Evolutionary conservation across 2,329 filamentous ascomycete genomes (phyloP).

Genomic region (Sclerotinia trifoliorum): DNA sequence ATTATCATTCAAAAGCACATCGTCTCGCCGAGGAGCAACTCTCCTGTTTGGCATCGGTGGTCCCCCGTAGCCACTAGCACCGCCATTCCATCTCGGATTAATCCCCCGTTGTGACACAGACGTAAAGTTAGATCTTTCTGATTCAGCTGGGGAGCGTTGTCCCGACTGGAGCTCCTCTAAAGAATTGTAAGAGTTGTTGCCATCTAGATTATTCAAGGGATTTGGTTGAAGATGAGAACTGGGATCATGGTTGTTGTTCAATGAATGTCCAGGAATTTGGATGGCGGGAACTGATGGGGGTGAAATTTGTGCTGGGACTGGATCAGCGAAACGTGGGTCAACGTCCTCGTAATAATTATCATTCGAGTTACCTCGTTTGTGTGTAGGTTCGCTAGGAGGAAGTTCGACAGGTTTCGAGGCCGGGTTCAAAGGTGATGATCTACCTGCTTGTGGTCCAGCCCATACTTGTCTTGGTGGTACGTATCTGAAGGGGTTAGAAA

Average conservation of each 20-base stretch:
- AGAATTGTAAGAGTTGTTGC: conserved; percentile 51
- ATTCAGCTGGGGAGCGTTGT: conserved; percentile 70
- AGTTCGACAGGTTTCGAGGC: conserved; percentile 42
- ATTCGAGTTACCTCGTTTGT: conserved; percentile 33
- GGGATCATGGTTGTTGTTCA: conserved; percentile 26
- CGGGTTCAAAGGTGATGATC: conserved; percentile 48
- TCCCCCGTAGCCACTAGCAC: conserved; percentile 34
- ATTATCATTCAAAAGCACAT: conserved; percentile 74
- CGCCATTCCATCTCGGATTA: conserved; percentile 77
- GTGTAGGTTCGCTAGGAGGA: conserved; percentile 40
- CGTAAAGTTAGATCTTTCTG: conserved; percentile 82
- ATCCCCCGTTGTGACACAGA: conserved; percentile 84
- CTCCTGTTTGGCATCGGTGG: conserved; percentile 40
- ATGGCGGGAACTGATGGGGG: conserved; percentile 38
- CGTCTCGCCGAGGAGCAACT: conserved; percentile 53
- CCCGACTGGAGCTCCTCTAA: conserved; percentile 64
- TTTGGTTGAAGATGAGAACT: conserved; percentile 36
- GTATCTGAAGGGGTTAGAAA: conserved; percentile 43
- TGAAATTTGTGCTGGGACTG: conserved; percentile 25
- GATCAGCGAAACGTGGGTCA: conserved; percentile 76
- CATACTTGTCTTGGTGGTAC: conserved; percentile 57
- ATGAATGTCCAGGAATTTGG: conserved; percentile 34
- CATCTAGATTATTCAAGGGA: conserved; percentile 31
- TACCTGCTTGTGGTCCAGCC: conserved; percentile 47
- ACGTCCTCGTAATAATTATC: conserved; percentile 86